These are phyloP conservation scores for Cladophialophora bantiana DNA, from an alignment of 2,329 filamentous ascomycete genomes.

Conservation along the genomic window DNA sequence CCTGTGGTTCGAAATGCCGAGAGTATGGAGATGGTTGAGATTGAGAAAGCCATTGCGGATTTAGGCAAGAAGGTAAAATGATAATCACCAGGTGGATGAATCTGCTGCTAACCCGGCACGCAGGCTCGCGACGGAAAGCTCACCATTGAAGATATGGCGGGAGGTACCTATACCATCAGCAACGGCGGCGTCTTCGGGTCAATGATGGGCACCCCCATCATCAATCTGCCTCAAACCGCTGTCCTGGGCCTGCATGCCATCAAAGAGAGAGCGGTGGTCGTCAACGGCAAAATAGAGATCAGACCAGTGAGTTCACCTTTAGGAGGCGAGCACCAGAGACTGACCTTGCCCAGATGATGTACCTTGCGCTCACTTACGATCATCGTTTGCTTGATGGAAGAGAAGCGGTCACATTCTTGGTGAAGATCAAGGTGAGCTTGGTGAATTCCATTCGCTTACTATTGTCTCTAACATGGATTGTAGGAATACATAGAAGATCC, in stretches of 20 bases:
- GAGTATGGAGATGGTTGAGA: conserved; percentile 82
- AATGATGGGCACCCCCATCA: conserved; percentile 96
- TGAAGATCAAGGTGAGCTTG: conserved; percentile 78
- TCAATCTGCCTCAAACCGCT: conserved; percentile 69
- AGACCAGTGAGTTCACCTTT: conserved; percentile 66
- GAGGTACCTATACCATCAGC: conserved; percentile 96
- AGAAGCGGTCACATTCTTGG: conserved; percentile 93
- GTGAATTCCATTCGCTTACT: too few relatives aligned
- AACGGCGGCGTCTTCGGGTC: conserved; percentile 97
- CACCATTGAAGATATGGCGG: conserved; percentile 99
- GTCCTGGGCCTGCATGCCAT: conserved; percentile 94
- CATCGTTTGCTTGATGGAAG: conserved; percentile 93
- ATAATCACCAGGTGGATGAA: background rate
- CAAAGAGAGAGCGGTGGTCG: conserved; percentile 87
- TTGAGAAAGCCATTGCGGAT: conserved; percentile 90
- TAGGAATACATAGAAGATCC: conserved; percentile 40
- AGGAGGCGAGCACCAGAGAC: background rate
- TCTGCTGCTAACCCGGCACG: conserved; percentile 19
- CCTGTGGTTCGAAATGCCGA: conserved; percentile 95
- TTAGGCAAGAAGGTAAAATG: conserved; percentile 85
- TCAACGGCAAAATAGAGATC: conserved; percentile 94
- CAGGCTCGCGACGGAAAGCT: conserved; percentile 94
- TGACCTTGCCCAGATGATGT: conserved; percentile 77
- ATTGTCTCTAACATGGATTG: conserved; percentile 18
- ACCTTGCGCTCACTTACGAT: conserved; percentile 95